phyloP scores from a whole-genome alignment of 352 stramenopile species.

The Globisporangium sylvaticum region DNA sequence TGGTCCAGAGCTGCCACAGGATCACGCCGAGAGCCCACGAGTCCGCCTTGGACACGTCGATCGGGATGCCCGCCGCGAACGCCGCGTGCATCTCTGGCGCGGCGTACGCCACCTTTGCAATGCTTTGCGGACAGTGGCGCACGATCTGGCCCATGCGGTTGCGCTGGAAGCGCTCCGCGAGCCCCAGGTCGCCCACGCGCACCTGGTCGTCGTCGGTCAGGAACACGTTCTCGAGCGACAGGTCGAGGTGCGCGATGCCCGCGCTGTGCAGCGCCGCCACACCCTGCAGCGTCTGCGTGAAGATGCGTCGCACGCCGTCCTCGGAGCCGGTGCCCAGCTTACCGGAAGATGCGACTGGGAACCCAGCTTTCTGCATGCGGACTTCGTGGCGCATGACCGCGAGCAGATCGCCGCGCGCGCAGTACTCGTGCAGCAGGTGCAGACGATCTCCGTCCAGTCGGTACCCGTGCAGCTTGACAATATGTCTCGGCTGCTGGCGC shows the following conservation, averaged over 20 bases:
- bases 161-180: conserved; percentile 48
- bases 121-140: conserved; percentile 10
- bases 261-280: conserved; percentile 82
- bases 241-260: conserved; percentile 90
- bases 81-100: conserved; percentile 52
- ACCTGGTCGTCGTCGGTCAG: conserved; percentile 77
- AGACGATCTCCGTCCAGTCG: conserved; percentile 47
- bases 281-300: conserved; percentile 77
- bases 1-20: conserved; percentile 62
- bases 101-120: conserved; percentile 66
- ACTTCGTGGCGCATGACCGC: conserved; percentile 44
- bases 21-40: conserved; percentile 72
- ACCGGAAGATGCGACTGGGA: conserved; percentile 19
- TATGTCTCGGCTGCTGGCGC: conserved; percentile 17
- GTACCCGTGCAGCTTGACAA: conserved; percentile 51
- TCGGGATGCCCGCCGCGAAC: conserved; percentile 10
- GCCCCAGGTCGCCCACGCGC: conserved; percentile 89
- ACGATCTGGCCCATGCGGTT: conserved; percentile 25
- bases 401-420: conserved; percentile 56
- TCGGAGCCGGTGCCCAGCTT: conserved; percentile 37
- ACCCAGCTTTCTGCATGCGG: conserved; percentile 36
- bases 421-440: conserved; percentile 68
- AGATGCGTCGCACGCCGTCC: conserved; percentile 33
- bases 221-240: conserved; percentile 95
- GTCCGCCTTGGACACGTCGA: conserved; percentile 58